phyloP scores from a whole-genome alignment of 139 green algal species.

The Yamagishiella unicocca region DNA sequence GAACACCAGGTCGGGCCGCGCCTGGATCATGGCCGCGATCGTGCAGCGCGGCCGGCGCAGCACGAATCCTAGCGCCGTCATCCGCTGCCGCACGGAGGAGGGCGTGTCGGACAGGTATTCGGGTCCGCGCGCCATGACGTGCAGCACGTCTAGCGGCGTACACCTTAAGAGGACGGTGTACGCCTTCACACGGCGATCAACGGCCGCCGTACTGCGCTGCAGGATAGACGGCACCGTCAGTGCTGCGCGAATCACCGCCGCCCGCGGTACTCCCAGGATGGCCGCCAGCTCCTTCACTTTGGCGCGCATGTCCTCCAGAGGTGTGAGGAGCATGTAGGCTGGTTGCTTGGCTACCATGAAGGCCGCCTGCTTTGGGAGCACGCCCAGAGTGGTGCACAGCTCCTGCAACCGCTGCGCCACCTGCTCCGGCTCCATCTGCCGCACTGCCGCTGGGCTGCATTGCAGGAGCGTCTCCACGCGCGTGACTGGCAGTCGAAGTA shows the following conservation, averaged over 20 bases:
- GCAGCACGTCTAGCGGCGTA: conserved; percentile 18
- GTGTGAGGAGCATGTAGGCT: conserved; percentile 36
- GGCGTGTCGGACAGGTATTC: conserved; percentile 53
- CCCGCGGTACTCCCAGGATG: conserved; percentile 21
- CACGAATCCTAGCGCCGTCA: conserved; percentile 41
- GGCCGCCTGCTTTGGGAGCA: conserved; percentile 10
- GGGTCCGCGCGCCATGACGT: conserved; percentile 35
- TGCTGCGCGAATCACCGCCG: conserved; percentile 2
- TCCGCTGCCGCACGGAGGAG: conserved; percentile 32
- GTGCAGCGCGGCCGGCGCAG: conserved; percentile 35
- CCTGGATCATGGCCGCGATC: conserved; percentile 32
- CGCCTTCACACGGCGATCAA: neutral
- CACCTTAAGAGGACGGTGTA: conserved; percentile 28
- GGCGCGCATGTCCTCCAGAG: neutral
- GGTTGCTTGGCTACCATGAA: conserved; percentile 51
- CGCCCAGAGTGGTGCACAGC: conserved; percentile 3
- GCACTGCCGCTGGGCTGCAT: conserved; percentile 15
- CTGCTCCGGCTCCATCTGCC: conserved; percentile 11
- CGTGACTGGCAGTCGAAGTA: conserved; percentile 29
- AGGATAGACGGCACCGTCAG: conserved; percentile 37
- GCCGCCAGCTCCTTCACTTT: conserved; percentile 26
- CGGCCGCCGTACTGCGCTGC: neutral
- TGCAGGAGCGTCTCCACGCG: conserved; percentile 46
- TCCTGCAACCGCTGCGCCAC: conserved; percentile 6
- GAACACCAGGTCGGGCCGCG: conserved; percentile 37